Percentiles rank a stretch among this genome's conserved stretches.
Evolutionary conservation across 2,329 filamentous ascomycete species (phyloP).

Genomic region (Coniochaeta ligniaria): DNA sequence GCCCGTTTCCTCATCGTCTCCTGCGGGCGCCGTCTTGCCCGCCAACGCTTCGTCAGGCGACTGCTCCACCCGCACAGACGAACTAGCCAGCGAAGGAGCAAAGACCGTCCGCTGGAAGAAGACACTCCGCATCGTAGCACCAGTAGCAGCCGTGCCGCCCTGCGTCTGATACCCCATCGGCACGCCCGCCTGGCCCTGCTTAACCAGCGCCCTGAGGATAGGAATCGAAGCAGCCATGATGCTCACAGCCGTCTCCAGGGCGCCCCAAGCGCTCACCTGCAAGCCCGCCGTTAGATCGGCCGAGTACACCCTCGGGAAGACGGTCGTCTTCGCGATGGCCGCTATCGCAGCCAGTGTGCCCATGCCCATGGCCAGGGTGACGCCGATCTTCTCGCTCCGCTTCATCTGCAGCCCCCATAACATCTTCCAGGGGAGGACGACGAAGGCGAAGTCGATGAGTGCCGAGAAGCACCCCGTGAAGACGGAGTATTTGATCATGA

Average conservation of each 20-base stretch:
- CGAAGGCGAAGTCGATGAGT: background rate
- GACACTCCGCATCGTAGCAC: background rate
- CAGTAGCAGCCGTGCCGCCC: background rate
- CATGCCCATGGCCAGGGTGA: conserved; percentile 1
- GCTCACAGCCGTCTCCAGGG: background rate
- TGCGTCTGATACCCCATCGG: background rate
- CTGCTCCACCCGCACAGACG: background rate
- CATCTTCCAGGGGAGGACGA: conserved; percentile 1
- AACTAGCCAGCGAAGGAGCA: background rate
- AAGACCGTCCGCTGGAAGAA: background rate
- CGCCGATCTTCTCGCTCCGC: background rate
- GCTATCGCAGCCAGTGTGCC: background rate
- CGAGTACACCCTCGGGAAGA: background rate
- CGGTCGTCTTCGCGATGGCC: background rate
- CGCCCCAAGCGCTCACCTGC: conserved; percentile 1
- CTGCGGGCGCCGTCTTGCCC: background rate
- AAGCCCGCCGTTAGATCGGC: background rate
- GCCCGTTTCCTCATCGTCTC: background rate
- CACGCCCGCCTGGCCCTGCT: background rate
- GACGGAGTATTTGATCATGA: background rate
- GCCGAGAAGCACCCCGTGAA: background rate
- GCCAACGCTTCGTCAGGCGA: background rate
- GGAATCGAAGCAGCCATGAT: background rate
- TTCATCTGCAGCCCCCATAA: background rate
- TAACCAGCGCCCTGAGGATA: background rate